Evolutionary conservation across 306 rosid species (phyloP), one percentile per base, ranked within the genome.

Genomic region (Parietaria judaica): DNA sequence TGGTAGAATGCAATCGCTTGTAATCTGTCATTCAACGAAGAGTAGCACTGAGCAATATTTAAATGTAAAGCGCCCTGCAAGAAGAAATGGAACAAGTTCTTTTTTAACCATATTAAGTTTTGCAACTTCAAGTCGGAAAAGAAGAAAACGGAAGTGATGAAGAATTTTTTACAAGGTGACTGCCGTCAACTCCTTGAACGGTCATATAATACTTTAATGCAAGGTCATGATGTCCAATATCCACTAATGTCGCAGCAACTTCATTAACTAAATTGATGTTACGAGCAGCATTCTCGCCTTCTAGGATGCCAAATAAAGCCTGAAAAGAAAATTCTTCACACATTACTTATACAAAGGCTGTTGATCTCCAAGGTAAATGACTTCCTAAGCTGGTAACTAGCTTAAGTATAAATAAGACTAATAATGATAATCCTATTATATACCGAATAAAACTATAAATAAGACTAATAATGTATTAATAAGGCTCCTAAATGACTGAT

Each of bases 161-260:
- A 41, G 14, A 14, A 72, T 70, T 70, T 67, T 79, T 71, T 77
- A 85, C 96, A 61, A 74, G 68, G 69, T 79, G 72, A 38, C 60
- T 66, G 73, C 73, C 71, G 75, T 61, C 58, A 47, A 66, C 70
- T 77, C 72, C 85, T 70, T 80, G 79, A 76, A 81, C 66, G 89
- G 81, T 80, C 59, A 73, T 50, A 79, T 77, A 85, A 73, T 87
- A 88, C 78, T 72, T 79, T 80, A 91, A 78, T 52, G 96, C 95
- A 74, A 70, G 49, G 46, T 55, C 63, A 72, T 85, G 77, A 58
- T 85, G 92, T 67, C 73, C 89, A 65, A 75, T 82, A 66, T 64
- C 76, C 87, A 80, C 71, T 36, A 85, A 70, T 12, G 96, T 78
- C 67, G 83, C 84, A 14, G 89, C 89, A 64, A 78, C 80, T 76